These are phyloP conservation scores for Ascochyta lentis DNA, from an alignment of 2,329 filamentous ascomycete species.

Conservation along the genomic window DNA sequence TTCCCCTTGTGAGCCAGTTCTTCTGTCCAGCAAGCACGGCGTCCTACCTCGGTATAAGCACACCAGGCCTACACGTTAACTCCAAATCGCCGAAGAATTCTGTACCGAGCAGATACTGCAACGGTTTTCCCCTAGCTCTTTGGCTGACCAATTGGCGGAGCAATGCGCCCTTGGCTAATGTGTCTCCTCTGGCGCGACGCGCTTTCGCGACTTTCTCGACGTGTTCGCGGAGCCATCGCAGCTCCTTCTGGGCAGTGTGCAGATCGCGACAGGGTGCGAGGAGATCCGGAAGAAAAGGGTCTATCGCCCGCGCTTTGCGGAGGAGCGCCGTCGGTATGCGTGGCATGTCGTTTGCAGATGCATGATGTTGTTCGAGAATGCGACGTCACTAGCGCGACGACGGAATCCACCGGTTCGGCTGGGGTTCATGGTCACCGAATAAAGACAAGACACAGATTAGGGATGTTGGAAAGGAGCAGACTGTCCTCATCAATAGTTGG, in stretches of 20 bases:
- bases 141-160: slow-evolving; percentile 35
- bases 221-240: slow-evolving; percentile 75
- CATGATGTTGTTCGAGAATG: slow-evolving; percentile 9
- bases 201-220: slow-evolving; percentile 38
- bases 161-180: slow-evolving; percentile 26
- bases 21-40: slow-evolving; percentile 24
- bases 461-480: too few species aligned
- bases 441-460: too few species aligned
- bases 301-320: slow-evolving; percentile 60
- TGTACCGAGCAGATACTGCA: slow-evolving; percentile 88
- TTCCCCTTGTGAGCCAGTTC: slow-evolving; percentile 17
- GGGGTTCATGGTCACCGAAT: not conserved
- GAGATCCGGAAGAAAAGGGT: slow-evolving; percentile 65
- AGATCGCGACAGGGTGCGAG: slow-evolving; percentile 70
- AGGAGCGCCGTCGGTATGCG: slow-evolving; percentile 67
- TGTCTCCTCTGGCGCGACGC: slow-evolving; percentile 28
- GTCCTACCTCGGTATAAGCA: slow-evolving; percentile 79
- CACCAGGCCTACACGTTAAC: slow-evolving; percentile 75
- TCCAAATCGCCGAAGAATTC: slow-evolving; percentile 88
- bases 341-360: slow-evolving; percentile 52
- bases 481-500: too few species aligned
- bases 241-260: slow-evolving; percentile 69
- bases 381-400: slow-evolving; percentile 9
- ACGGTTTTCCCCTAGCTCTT: slow-evolving; percentile 70
- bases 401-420: not conserved